Evolutionary conservation across 2,329 filamentous ascomycete species (phyloP).

Genomic region (Aspergillus neotritici): DNA sequence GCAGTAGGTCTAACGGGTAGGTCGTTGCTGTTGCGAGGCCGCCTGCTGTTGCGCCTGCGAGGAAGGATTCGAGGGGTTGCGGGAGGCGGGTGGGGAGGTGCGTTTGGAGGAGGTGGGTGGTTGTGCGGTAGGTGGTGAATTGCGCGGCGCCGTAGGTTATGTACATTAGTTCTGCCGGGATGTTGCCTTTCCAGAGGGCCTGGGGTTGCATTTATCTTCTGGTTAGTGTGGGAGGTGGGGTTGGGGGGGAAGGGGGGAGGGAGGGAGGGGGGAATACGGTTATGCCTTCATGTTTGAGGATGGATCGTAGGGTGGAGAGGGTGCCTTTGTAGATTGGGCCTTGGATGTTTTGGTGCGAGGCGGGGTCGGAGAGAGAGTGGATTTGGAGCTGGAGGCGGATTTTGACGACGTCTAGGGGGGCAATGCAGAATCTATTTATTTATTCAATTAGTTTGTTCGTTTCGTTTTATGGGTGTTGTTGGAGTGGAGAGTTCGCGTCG

Average conservation of each 20-base stretch:
- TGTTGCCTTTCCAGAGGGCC: conserved; percentile 94
- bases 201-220: conserved; percentile 20
- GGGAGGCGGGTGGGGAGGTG: conserved; percentile 52
- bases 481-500: not conserved
- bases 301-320: conserved; percentile 66
- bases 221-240: not conserved
- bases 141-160: conserved; percentile 83
- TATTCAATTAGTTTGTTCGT: too few relatives aligned
- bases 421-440: conserved; percentile 70
- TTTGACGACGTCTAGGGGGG: conserved; percentile 95
- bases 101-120: conserved; percentile 60
- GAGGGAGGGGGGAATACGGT: conserved; percentile 41
- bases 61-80: conserved; percentile 67
- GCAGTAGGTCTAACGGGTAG: conserved; percentile 87
- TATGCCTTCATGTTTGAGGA: conserved; percentile 74
- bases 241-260: not conserved
- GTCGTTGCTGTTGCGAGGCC: conserved; percentile 75
- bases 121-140: conserved; percentile 79
- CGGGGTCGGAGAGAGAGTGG: conserved; percentile 72
- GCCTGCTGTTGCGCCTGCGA: conserved; percentile 77
- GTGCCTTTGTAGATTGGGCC: conserved; percentile 63
- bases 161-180: conserved; percentile 92
- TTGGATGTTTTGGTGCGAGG: conserved; percentile 48
- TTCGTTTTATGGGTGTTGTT: too few relatives aligned
- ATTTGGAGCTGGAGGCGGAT: conserved; percentile 93